phyloP scores from a whole-genome alignment of 2,329 filamentous ascomycete genomes.

The Alternaria sp. region DNA sequence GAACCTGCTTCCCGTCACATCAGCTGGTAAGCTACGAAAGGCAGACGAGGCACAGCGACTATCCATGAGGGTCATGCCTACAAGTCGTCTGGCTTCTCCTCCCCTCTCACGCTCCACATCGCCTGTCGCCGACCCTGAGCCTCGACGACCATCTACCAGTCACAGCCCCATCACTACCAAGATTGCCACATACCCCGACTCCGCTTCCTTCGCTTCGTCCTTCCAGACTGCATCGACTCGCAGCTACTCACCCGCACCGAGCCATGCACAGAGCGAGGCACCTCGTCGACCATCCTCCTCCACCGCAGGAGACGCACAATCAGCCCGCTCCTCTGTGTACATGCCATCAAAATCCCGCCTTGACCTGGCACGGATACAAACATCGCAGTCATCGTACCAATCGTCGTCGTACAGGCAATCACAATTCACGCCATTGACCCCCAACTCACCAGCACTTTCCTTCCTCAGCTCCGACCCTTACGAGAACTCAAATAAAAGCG shows the following conservation, averaged over 20 bases:
- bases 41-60: slow-evolving; percentile 36
- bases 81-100: slow-evolving; percentile 16
- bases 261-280: slow-evolving; percentile 28
- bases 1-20: slow-evolving; percentile 37
- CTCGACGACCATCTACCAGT: slow-evolving; percentile 41
- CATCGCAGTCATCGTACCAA: slow-evolving; percentile 29
- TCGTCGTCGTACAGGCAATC: slow-evolving; percentile 18
- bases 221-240: slow-evolving; percentile 35
- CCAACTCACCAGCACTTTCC: slow-evolving; percentile 43
- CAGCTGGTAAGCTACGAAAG: slow-evolving; percentile 40
- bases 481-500: slow-evolving; percentile 39
- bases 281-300: slow-evolving; percentile 35
- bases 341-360: slow-evolving; percentile 27
- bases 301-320: slow-evolving; percentile 20
- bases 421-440: slow-evolving; percentile 37
- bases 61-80: slow-evolving; percentile 34
- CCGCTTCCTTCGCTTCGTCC: slow-evolving; percentile 34
- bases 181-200: slow-evolving; percentile 28
- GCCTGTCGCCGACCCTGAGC: slow-evolving; percentile 29
- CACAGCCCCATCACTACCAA: slow-evolving; percentile 36
- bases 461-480: slow-evolving; percentile 52
- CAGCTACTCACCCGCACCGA: slow-evolving; percentile 35
- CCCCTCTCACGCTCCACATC: slow-evolving; percentile 34
- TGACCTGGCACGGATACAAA: slow-evolving; percentile 26
- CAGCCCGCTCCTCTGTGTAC: slow-evolving; percentile 41